A percentile compares a stretch with the other conserved stretches of the same genome.
phyloP scores from a whole-genome alignment of 208 protist genomes.

The Trypanosomatidae sp. region DNA sequence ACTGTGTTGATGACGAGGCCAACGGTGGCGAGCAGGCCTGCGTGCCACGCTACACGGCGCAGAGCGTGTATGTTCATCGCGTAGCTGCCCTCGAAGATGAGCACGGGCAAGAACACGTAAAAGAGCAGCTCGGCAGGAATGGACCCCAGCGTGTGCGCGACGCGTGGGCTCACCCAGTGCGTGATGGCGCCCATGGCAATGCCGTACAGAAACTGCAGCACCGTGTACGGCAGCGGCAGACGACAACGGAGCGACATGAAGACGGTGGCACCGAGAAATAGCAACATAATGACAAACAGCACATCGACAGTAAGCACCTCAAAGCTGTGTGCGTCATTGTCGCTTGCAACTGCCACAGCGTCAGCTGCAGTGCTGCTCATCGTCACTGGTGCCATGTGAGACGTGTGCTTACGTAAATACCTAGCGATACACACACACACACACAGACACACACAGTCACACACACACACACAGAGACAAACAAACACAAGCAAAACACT shows the following conservation, averaged over 20 bases:
- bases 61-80: slow-evolving; percentile 65
- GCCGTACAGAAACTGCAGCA: slow-evolving; percentile 70
- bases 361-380: too few relatives aligned
- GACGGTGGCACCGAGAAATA: slow-evolving; percentile 62
- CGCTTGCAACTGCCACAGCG: too few relatives aligned
- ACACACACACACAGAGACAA: too few relatives aligned
- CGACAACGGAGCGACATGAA: slow-evolving; percentile 41
- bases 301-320: slow-evolving; percentile 26
- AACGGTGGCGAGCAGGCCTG: slow-evolving; percentile 53
- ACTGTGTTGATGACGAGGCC: slow-evolving; percentile 66
- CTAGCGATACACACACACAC: too few relatives aligned
- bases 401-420: too few relatives aligned
- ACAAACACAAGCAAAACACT: too few relatives aligned
- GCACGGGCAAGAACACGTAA: slow-evolving; percentile 82
- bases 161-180: slow-evolving; percentile 27
- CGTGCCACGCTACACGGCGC: slow-evolving; percentile 45
- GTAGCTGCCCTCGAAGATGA: slow-evolving; percentile 85
- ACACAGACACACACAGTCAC: too few relatives aligned
- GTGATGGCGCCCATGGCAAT: slow-evolving; percentile 44
- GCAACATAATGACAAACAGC: slow-evolving; percentile 52
- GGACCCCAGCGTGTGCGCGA: slow-evolving; percentile 26
- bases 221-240: slow-evolving; percentile 67
- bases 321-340: neutral
- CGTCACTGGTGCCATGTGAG: too few relatives aligned
- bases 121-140: slow-evolving; percentile 78